Percentiles rank a stretch among this genome's conserved stretches.
Evolutionary conservation across 495 filamentous ascomycete genomes (phyloP).

Genomic region (Aspergillus biplanus): DNA sequence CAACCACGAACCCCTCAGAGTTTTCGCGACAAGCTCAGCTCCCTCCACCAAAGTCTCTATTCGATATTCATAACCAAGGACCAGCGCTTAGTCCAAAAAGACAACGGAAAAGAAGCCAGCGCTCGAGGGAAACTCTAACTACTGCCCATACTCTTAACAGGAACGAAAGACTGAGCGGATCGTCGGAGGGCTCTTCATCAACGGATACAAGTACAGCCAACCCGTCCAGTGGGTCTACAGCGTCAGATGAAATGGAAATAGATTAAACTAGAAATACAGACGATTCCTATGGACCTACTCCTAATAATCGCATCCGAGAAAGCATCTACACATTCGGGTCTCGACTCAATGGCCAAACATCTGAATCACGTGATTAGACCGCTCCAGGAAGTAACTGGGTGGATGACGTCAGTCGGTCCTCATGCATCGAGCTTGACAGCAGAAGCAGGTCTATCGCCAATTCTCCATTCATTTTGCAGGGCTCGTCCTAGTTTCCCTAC

Average conservation of each 20-base stretch:
- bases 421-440: neutral
- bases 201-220: slow-evolving; percentile 19
- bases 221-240: slow-evolving; percentile 5
- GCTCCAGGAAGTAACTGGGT: neutral
- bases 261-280: slow-evolving; percentile 15
- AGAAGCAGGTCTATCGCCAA: neutral
- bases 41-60: neutral
- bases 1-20: slow-evolving; percentile 14
- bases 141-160: neutral
- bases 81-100: slow-evolving; percentile 32
- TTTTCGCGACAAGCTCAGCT: neutral
- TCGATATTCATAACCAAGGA: slow-evolving; percentile 18
- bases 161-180: slow-evolving; percentile 22
- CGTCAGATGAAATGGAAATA: slow-evolving; percentile 27
- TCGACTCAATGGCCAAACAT: too few relatives aligned
- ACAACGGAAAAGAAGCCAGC: slow-evolving; percentile 30
- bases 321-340: too few relatives aligned
- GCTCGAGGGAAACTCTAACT: slow-evolving; percentile 9
- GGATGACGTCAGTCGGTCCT: slow-evolving; percentile 1
- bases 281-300: slow-evolving; percentile 27
- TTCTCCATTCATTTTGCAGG: neutral
- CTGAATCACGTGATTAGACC: neutral
- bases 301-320: too few relatives aligned
- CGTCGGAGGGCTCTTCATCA: slow-evolving; percentile 26
- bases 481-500: neutral